Evolutionary conservation across 306 rosid genomes (phyloP).

Genomic region (Phaseolus lunatus): DNA sequence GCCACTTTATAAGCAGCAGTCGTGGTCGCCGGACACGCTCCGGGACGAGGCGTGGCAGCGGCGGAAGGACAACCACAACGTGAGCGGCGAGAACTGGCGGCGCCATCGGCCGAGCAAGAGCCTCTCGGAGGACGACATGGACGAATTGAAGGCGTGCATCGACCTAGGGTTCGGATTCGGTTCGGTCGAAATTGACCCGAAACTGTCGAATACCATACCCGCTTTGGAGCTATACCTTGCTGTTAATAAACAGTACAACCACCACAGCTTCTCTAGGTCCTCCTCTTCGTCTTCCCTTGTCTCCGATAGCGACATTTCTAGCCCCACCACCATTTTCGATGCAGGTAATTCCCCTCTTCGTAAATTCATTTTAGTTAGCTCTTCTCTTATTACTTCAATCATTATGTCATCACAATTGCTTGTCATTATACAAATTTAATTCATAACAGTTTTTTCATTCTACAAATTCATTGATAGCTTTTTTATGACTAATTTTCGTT

Average conservation of each 20-base stretch:
- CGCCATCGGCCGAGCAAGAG: constrained; percentile 56
- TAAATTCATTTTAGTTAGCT: not conserved
- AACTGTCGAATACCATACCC: constrained; percentile 62
- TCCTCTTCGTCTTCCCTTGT: not conserved
- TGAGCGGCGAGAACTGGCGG: not conserved
- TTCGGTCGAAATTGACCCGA: constrained; percentile 62
- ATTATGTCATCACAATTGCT: not conserved
- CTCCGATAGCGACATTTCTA: constrained; percentile 48
- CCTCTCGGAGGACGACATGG: constrained; percentile 69
- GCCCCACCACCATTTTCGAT: constrained; percentile 49
- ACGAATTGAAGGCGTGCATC: constrained; percentile 80
- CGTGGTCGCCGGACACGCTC: constrained; percentile 73
- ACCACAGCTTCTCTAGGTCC: constrained; percentile 34
- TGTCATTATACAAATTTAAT: too few relatives aligned
- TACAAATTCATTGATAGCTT: too few relatives aligned
- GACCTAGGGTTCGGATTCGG: constrained; percentile 83
- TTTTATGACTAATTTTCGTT: too few relatives aligned
- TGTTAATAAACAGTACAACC: constrained; percentile 57
- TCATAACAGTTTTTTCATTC: too few relatives aligned
- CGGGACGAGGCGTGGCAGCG: constrained; percentile 86
- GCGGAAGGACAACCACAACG: constrained; percentile 45
- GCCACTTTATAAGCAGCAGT: constrained; percentile 65
- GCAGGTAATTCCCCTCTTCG: constrained; percentile 49
- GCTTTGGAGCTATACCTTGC: constrained; percentile 71
- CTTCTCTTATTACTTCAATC: not conserved